Percentiles rank a stretch among this genome's conserved stretches.
Conservation (phyloP, 192 early-diverging fungal genomes). For the Chytriomyces sp. region DNA sequence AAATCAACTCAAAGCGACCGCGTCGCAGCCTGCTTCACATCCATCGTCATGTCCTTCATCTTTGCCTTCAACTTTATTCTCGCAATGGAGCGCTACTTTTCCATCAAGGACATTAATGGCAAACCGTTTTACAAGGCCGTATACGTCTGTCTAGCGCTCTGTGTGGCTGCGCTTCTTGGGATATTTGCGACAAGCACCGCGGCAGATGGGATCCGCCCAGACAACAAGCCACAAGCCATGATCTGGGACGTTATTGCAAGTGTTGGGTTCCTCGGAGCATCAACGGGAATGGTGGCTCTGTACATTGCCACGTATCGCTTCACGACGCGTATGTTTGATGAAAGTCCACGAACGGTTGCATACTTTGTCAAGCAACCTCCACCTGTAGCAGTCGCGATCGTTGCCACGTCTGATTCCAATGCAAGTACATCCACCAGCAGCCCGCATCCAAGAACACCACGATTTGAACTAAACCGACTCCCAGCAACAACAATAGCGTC, state of each 20-base stretch:
- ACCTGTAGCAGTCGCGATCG: too few relatives aligned
- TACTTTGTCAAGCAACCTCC: constrained; percentile 12
- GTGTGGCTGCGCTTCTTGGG: constrained; percentile 1
- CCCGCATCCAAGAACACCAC: not conserved
- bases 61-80: constrained; percentile 18
- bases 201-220: constrained; percentile 8
- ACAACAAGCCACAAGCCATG: constrained; percentile 8
- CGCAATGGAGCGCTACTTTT: constrained; percentile 30
- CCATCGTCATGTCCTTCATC: not conserved
- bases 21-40: constrained; percentile 1
- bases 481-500: not conserved
- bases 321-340: constrained; percentile 20
- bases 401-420: too few relatives aligned
- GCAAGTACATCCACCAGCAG: too few relatives aligned
- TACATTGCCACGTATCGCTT: constrained; percentile 30
- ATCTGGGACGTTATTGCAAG: not conserved
- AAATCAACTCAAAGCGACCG: not conserved
- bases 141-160: not conserved
- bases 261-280: not conserved
- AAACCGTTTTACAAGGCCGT: not conserved
- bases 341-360: constrained; percentile 8
- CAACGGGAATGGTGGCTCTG: not conserved
- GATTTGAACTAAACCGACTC: not conserved
- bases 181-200: not conserved
- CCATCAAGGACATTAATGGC: not conserved